Base-by-base conservation (phyloP, 495 filamentous ascomycete species). In the Podospora fimiseda region DNA sequence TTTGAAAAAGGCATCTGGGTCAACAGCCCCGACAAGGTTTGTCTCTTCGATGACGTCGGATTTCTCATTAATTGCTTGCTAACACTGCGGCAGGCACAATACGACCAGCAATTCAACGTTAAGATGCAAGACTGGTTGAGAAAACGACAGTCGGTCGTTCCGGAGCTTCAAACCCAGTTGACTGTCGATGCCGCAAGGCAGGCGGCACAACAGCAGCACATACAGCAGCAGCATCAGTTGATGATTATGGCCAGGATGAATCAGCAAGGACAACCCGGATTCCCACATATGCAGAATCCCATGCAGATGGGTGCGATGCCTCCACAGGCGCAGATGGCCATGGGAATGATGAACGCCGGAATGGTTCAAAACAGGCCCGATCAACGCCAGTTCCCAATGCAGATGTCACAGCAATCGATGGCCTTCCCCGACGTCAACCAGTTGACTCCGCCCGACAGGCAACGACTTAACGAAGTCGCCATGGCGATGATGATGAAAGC, bases 261-360 rank as follows among this genome's bases (percentile, higher is more conserved):
- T 0, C 74, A 74, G 52, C 69, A 60, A 1, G 44, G 60, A 0
- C 75, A 75, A 45, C 70, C 63, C 2, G 58, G 67, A 1, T 77
- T 80, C 38, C 74, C 71, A 39, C 71, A 74, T 30, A 65, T 77
- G 27, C 72, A 74, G 30, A 73, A 76, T 23, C 77, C 65, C 38
- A 77, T 74, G 72, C 76, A 79, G 55, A 60, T 71, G 0, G 67
- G 71, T 1, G 67, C 58, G 37, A 67, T 75, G 14, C 67, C 72
- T 8, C 74, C 70, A 16, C 67, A 67, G 44, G 57, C 62, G 8
- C 72, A 70, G 39, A 43, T 69, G 18, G 59, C 52, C 16, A 67
- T 73, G 57, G 66, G 69, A 11, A 64, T 73, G 62, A 33, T 33
- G 27, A 33, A 33, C 27, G 53, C 46, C 1, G 64, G 61, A 2